These are phyloP conservation scores for Flaveria ramosissima DNA, from an alignment of 129 eudicot genomes.

Conservation along the genomic window DNA sequence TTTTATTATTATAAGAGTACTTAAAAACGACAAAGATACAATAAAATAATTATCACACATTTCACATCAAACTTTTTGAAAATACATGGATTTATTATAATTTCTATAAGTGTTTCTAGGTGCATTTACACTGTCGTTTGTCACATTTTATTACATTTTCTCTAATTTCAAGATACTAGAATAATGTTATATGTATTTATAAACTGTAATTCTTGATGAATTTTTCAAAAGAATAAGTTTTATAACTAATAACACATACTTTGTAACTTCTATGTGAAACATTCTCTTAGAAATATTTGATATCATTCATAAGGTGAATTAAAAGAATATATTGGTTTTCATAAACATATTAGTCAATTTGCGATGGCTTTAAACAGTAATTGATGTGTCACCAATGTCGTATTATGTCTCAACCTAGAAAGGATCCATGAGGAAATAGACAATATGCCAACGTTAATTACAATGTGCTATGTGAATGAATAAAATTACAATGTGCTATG, in stretches of 20 bases:
- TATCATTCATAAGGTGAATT: background rate
- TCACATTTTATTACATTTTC: background rate
- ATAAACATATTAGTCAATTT: background rate
- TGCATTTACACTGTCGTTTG: constrained; percentile 5
- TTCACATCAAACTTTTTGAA: constrained; percentile 25
- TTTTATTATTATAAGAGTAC: background rate
- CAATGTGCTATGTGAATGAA: background rate
- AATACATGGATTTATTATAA: constrained; percentile 5
- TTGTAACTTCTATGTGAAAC: background rate
- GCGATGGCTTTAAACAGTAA: background rate
- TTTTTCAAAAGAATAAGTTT: background rate
- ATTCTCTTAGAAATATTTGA: background rate
- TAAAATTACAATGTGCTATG: too few species aligned
- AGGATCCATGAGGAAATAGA: background rate
- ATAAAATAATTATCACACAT: constrained; percentile 13
- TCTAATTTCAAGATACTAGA: background rate
- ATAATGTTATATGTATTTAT: background rate
- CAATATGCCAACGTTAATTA: background rate
- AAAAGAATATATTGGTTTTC: background rate
- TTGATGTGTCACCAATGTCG: background rate
- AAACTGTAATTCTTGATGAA: background rate
- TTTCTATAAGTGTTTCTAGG: background rate
- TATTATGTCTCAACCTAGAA: background rate
- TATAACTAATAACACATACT: background rate
- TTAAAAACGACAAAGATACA: background rate